Evolutionary conservation across 345 rosid species (phyloP), one percentile per base, ranked within the genome.

Genomic region (Brassica cretica): DNA sequence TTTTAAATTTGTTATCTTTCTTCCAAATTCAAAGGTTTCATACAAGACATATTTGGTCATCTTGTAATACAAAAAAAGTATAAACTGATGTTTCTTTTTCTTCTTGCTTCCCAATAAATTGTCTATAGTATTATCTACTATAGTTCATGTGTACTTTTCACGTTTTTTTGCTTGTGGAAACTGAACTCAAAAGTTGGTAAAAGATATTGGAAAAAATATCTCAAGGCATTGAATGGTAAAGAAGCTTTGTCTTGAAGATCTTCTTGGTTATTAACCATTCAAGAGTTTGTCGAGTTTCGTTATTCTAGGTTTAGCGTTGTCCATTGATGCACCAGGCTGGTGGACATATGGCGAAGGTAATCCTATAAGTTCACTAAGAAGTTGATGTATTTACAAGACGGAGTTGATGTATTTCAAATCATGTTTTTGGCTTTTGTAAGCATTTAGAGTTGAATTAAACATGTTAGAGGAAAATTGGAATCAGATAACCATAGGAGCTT

Each of bases 311-410:
- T 60, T 78, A 32, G 2, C 19, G 37, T 56, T 72, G 16, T 16
- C 49, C 70, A 64, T 73, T 4, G 41, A 66, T 27, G 29, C 29
- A 27, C 29, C 29, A 27, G n/a, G 60, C 16, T 6, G 32, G 64
- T 56, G 61, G 61, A 56, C 1, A 25, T 1, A 25, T 60, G 16
- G 16, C n/a, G 64, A 60, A 10, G 15, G 1, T 24, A 72, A 67
- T 67, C 82, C 82, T 59, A 1, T 72, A 5, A 44, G 65, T 60
- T 61, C 78, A 46, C 63, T 15, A 62, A 61, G 49, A 78, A 67
- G 56, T 24, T 67, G 59, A 56, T 67, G 74, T 37, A 60, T 33
- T 21, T 78, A 72, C 37, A 1, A 0, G 78, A 73, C 15, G 14
- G 61, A 44, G 44, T 67, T 33, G 74, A 27, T 27, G 29, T 27